Base-by-base conservation (phyloP, 164 flowering plant genomes). In the Annona cherimola region DNA sequence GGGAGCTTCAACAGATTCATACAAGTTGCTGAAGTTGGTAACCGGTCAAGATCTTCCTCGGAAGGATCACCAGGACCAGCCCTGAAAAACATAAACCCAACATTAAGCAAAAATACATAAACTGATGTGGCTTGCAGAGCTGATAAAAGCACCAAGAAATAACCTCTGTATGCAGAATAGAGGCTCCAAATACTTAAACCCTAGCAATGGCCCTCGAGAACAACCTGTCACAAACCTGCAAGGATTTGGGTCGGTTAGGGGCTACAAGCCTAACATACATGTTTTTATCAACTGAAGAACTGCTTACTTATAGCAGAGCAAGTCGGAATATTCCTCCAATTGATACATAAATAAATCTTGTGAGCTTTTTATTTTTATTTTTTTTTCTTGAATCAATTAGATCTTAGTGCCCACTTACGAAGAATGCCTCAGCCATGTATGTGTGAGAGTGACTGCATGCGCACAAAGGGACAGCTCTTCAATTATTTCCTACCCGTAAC, bases 1-100 rank as follows among this genome's bases (percentile, higher is more conserved):
- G 99, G 99, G 77, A 96, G 95, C 88, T 96, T 96, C 42, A 96
- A 81, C 79, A 96, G 97, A 84, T 96, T 96, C 98, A 96, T 96
- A 77, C 98, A 96, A 71, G 99, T 96, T 42, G 99, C 97, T 43
- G 99, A 85, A 40, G 99, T 96, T 46, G 99, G 99, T 75, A 96
- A 80, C 7, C 99, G 84, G 42, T 90, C 96, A 45, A 96, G 88
- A 76, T 86, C 86, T 83, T 91, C 98, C 44, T 88, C 93, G 71
- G 94, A 81, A 66, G 88, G 91, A 85, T 69, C 81, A 65, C 93
- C 98, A 76, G 77, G 64, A 70, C 84, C 96, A 80, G 97, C 90
- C 83, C 99, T 94, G 63, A 14, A 42, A 65, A 66, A 64, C 18
- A 60, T 6, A 39, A 11, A 8, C 64, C 6, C 3, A 45, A 67